Base-by-base conservation (phyloP, 1,284 basidiomycete species). In the Kalmanozyma brasiliensis region DNA sequence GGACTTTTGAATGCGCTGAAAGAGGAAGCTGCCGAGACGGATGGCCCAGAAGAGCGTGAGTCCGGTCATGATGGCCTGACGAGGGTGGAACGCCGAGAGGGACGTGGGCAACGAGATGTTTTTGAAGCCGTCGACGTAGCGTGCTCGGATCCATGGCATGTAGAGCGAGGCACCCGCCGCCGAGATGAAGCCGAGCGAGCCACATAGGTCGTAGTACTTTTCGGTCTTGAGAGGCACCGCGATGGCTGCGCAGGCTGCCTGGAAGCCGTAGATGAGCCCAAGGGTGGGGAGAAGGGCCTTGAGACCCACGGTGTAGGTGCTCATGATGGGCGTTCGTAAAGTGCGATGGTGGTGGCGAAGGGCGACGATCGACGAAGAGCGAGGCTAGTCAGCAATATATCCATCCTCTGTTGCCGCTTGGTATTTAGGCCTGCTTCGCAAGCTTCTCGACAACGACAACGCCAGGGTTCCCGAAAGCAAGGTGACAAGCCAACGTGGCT, bases 121-220 rank as follows among this genome's bases (percentile, higher is more conserved):
- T 17, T 60, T 61, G 56, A 58, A 68, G 41, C 71, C 62, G 14
- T 69, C 66, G 38, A 72, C 11, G 41, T 60, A 65, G 4, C 61
- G 68, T 11, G 66, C 65, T 2, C 62, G 48, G 30, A 65, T 52
- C 66, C 61, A 70, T 13, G 60, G 61, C 63, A 87, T 88, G 74
- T 89, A 89, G 16, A 90, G 82, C 16, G 89, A 90, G 14, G 88
- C 70, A 30, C 87, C 83, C 3, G 88, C 86, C 0, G 88, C 87
- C 3, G 88, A 86, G 26, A 90, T 79, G 84, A 89, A 91, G n/a
- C 89, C 90, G 7, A 88, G 65, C 2, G 88, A 85, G 14, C 90
- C 90, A 43, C 64, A 74, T 7, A 78, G 66, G 49, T 78, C 76
- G 55, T 78, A 78, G 66, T 74, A 78, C 62, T 69, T 66, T 51